These are phyloP conservation scores for Suillus brevipes DNA, from an alignment of 768 basidiomycete genomes.

Conservation along the genomic window DNA sequence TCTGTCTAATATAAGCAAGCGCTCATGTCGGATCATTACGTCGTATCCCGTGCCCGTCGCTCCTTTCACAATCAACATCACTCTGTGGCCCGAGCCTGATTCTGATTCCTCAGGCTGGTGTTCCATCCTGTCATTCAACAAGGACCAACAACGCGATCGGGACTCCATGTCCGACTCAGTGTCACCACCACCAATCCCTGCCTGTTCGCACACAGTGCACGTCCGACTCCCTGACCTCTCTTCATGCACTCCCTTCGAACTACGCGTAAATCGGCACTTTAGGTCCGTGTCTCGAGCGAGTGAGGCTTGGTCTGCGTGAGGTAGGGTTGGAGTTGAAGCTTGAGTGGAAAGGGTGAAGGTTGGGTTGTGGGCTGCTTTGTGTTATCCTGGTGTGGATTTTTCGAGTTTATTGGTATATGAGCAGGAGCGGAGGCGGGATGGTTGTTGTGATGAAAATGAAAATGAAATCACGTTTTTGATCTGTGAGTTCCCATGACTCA, in stretches of 20 bases:
- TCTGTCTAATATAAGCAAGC: background rate
- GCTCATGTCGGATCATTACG: conserved; percentile 1
- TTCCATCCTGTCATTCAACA: background rate
- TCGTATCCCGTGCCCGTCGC: conserved; percentile 1
- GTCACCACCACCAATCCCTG: background rate
- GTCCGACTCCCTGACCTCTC: conserved; percentile 33
- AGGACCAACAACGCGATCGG: background rate
- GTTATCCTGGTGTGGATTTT: conserved; percentile 59
- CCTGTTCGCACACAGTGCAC: conserved; percentile 17
- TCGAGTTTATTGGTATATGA: conserved; percentile 42
- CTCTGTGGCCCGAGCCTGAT: background rate
- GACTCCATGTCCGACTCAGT: background rate
- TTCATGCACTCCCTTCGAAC: conserved; percentile 24
- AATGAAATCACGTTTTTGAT: conserved; percentile 16
- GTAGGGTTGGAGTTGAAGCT: conserved; percentile 23
- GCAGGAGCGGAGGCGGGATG: conserved; percentile 10
- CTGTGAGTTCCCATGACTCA: conserved; percentile 21
- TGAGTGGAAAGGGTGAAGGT: conserved; percentile 34
- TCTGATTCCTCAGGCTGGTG: background rate
- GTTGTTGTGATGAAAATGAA: conserved; percentile 12
- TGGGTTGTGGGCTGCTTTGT: conserved; percentile 58
- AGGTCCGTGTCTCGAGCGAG: conserved; percentile 27
- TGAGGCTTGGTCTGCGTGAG: conserved; percentile 29
- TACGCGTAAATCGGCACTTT: conserved; percentile 31
- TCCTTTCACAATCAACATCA: background rate